Conservation (phyloP, 108 stramenopile genomes). For the Parietichytrium sp. region DNA sequence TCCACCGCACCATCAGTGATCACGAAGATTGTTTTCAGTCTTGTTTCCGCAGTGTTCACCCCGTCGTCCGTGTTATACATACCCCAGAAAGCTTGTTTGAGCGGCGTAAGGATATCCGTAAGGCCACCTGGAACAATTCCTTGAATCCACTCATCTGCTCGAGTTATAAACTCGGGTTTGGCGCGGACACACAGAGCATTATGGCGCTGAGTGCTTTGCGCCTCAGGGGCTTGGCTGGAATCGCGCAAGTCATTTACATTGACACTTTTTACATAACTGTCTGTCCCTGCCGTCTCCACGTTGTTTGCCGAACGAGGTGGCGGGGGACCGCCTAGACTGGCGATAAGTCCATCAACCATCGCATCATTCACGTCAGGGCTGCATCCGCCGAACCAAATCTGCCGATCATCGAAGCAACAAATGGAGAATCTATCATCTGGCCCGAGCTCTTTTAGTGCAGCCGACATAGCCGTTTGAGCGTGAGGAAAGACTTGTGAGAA, state of each 20-base stretch:
- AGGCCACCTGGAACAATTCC: neutral
- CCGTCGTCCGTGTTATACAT: too few relatives aligned
- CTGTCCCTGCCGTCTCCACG: too few relatives aligned
- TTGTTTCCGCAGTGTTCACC: too few relatives aligned
- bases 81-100: constrained; percentile 31
- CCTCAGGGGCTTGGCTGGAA: neutral
- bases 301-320: too few relatives aligned
- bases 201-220: neutral
- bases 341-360: neutral
- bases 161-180: neutral
- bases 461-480: neutral
- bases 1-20: constrained; percentile 25
- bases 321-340: neutral
- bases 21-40: neutral
- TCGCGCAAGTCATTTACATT: neutral
- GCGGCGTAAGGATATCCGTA: constrained; percentile 19
- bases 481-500: neutral
- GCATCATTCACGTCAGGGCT: neutral
- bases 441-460: neutral
- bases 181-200: constrained; percentile 13
- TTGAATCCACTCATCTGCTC: neutral
- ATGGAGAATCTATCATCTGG: neutral
- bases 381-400: constrained; percentile 26
- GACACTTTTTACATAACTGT: too few relatives aligned
- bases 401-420: constrained; percentile 35